Percentiles rank a stretch among this genome's conserved stretches.
These are phyloP conservation scores for Aureobasidium subglaciale DNA, from an alignment of 2,329 filamentous ascomycete genomes.

Conservation along the genomic window DNA sequence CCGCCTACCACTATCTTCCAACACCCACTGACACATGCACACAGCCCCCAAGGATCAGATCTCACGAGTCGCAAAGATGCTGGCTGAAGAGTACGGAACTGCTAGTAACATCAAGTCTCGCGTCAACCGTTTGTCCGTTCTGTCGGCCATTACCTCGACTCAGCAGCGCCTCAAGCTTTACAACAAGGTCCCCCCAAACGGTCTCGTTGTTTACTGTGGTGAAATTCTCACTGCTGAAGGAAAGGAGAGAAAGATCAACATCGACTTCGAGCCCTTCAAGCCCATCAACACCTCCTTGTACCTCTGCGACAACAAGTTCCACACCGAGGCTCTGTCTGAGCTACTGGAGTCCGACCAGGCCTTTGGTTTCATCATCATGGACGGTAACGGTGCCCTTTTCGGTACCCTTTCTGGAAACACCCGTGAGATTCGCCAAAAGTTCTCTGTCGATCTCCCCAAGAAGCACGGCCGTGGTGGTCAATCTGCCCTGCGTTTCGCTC, in stretches of 20 bases:
- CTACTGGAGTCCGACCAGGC: slow-evolving; percentile 97
- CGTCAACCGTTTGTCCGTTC: slow-evolving; percentile 94
- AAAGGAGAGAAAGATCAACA: slow-evolving; percentile 99
- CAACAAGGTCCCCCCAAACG: slow-evolving; percentile 97
- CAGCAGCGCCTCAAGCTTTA: slow-evolving; percentile 99
- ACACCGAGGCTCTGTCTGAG: slow-evolving; percentile 94
- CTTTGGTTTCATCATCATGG: slow-evolving; percentile 99
- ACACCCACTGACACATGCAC: slow-evolving; percentile 21
- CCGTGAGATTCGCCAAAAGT: slow-evolving; percentile 93
- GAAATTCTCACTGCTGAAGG: slow-evolving; percentile 99
- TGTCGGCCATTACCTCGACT: slow-evolving; percentile 97
- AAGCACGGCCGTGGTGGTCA: slow-evolving; percentile 99
- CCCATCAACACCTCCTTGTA: slow-evolving; percentile 99
- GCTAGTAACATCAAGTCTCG: slow-evolving; percentile 99
- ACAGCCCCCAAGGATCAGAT: slow-evolving; percentile 95
- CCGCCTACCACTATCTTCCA: slow-evolving; percentile 17
- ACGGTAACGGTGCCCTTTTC: slow-evolving; percentile 96
- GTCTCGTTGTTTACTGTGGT: slow-evolving; percentile 97
- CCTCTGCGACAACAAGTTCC: slow-evolving; percentile 99
- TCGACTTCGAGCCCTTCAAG: slow-evolving; percentile 99
- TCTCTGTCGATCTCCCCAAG: slow-evolving; percentile 97
- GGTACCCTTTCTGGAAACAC: slow-evolving; percentile 97
- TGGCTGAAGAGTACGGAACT: slow-evolving; percentile 85
- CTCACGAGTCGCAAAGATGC: slow-evolving; percentile 94
- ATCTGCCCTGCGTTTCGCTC: slow-evolving; percentile 97